Base-by-base conservation (phyloP, 805 yeast species). In the Saccharomyces mikatae region DNA sequence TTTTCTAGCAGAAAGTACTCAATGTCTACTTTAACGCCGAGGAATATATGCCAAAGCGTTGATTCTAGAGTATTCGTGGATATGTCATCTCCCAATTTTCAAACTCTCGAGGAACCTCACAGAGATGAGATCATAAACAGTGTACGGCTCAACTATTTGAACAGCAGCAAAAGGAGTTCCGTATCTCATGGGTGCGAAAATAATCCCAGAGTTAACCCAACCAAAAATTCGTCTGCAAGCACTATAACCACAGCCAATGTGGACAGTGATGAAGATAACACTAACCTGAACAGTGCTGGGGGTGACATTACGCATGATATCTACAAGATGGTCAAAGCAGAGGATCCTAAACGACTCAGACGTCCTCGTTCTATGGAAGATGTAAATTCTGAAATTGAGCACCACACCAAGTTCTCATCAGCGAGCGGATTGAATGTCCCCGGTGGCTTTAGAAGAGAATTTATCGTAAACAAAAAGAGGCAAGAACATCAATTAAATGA, bases 401-500 rank as follows among this genome's bases (percentile, higher is more conserved):
- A 64, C 4, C 63, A 63, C 9, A 74, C 90, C 61, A 72, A 87
- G 50, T 82, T 81, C 13, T 82, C 89, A 0, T 72, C 76, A 11
- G 92, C 91, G 0, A 80, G 87, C 53, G 82, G 82, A 0, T 67
- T 87, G 47, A 82, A 86, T 58, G 84, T 87, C 10, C 95, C 95
- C 0, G 94, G 94, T 52, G 95, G 94, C 0, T 87, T 87, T 68
- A 76, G 95, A 68, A 74, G 95, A 61, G 88, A 85, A 55, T 87
- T 78, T 60, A 71, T 87, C 29, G 68, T 79, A 2, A 73, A 74
- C 41, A 73, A 74, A 52, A 66, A 69, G 36, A 66, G 69, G 48
- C 52, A 71, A 67, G 56, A 68, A 62, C 51, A 62, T 55, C 53
- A 56, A 52, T 52, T 55, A 58, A 36, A 52, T 47, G 54, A 50